Evolutionary conservation across 2,329 filamentous ascomycete species (phyloP), one percentile per base, ranked within the genome.

Genomic region (Ophiostoma triangulosporum): DNA sequence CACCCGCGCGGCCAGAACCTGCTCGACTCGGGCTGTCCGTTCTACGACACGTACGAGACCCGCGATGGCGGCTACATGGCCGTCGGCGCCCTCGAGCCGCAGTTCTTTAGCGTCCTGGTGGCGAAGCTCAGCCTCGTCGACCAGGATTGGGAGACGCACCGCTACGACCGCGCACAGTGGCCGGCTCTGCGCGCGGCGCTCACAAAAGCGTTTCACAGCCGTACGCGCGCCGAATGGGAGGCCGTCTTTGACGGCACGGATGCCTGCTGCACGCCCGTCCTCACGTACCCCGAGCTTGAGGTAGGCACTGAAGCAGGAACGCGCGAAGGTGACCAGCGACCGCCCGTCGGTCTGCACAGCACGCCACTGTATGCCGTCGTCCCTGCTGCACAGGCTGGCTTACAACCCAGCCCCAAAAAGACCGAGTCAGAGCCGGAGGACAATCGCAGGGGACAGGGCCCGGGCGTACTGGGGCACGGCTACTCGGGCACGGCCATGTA

Each of bases 181-280:
- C 76, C 79, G 0, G 76, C 73, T 48, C 73, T 96, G 61, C 74
- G 75, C 50, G 62, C 68, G 1, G 64, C 80, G 3, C 84, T 95
- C 59, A 75, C 74, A 3, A 64, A 64, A 3, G 72, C 70, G 0
- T 96, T 97, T 66, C 79, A 74, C 64, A 67, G 70, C 45, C 88
- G 81, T 69, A 84, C 84, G 4, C 75, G 90, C 32, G 64, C 68
- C 0, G 84, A 95, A 65, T 97, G 91, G 91, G 91, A 95, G 68
- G 64, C 57, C 3, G 71, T 95, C 6, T 97, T 96, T 64, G 87
- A 95, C 64, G 87, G 86, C 11, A 93, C 86, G 0, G 91, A 97
- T 69, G 91, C 91, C 1, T 97, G 91, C 66, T 88, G 85, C 58
- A 88, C 87, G n/a, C 91, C 91, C 0, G 86, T 97, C 1, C 70